A percentile compares a stretch with the other conserved stretches of the same genome.
These are phyloP conservation scores for Amanita phalloides DNA, from an alignment of 768 basidiomycete genomes.

Conservation along the genomic window DNA sequence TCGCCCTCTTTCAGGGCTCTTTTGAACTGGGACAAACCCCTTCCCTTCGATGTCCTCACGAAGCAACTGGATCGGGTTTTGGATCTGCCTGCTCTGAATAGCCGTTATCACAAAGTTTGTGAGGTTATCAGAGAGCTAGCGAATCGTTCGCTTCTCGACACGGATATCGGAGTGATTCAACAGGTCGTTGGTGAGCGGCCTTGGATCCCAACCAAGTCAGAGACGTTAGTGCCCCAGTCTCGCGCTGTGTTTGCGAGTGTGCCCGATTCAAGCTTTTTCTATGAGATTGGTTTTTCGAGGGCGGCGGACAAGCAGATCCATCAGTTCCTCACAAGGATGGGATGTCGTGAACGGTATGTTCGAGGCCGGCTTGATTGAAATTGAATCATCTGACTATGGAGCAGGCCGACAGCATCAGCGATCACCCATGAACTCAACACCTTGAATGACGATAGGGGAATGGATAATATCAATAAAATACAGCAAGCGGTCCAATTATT, in stretches of 20 bases:
- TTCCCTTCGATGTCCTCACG: conserved; percentile 19
- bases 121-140: conserved; percentile 22
- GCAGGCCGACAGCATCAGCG: conserved; percentile 20
- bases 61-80: conserved; percentile 22
- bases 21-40: conserved; percentile 29
- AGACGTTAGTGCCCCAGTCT: neutral
- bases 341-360: conserved; percentile 27
- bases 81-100: conserved; percentile 2
- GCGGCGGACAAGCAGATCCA: conserved; percentile 8
- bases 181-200: conserved; percentile 7
- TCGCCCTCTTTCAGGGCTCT: conserved; percentile 18
- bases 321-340: conserved; percentile 21
- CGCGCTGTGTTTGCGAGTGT: conserved; percentile 2
- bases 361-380: neutral
- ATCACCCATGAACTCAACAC: conserved; percentile 17
- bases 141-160: conserved; percentile 10
- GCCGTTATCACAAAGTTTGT: conserved; percentile 9
- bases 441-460: conserved; percentile 8
- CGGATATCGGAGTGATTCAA: conserved; percentile 11
- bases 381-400: neutral
- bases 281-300: conserved; percentile 13
- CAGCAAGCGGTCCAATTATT: conserved; percentile 19
- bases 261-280: conserved; percentile 12
- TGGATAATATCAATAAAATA: conserved; percentile 6
- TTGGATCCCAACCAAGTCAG: conserved; percentile 23